A percentile compares a stretch with the other conserved stretches of the same genome.
These are phyloP conservation scores for Zoysia japonica DNA, from an alignment of 176 grass and related monocot genomes.

Conservation along the genomic window DNA sequence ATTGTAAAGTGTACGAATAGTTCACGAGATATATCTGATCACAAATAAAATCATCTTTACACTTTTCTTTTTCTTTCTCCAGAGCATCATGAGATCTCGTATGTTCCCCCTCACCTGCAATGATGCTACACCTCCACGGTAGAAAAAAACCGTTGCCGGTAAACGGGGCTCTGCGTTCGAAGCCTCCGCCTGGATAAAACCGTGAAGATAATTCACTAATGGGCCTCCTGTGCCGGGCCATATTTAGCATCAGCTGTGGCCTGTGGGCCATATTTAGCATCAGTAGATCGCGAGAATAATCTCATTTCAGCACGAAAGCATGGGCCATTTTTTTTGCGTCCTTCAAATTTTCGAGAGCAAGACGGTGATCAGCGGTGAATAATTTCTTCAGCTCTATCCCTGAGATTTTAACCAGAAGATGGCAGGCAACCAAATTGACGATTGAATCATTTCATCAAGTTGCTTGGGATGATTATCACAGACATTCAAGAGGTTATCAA, in stretches of 20 bases:
- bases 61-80: neutral
- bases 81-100: conserved; percentile 14
- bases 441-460: neutral
- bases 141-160: neutral
- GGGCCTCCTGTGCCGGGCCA: neutral
- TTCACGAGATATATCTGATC: neutral
- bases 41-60: neutral
- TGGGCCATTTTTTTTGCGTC: neutral
- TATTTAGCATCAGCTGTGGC: neutral
- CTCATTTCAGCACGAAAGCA: neutral
- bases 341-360: neutral
- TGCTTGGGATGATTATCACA: neutral
- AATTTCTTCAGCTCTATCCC: neutral
- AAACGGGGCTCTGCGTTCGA: neutral
- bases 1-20: neutral
- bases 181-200: neutral
- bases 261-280: no score
- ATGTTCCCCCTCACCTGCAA: conserved; percentile 1
- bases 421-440: neutral
- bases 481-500: neutral
- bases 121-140: conserved; percentile 15
- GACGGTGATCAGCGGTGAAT: no score
- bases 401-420: neutral
- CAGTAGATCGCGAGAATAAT: no score
- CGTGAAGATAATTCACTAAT: conserved; percentile 19